Evolutionary conservation across 2,329 filamentous ascomycete genomes (phyloP).

Genomic region (Neonectria hederae): DNA sequence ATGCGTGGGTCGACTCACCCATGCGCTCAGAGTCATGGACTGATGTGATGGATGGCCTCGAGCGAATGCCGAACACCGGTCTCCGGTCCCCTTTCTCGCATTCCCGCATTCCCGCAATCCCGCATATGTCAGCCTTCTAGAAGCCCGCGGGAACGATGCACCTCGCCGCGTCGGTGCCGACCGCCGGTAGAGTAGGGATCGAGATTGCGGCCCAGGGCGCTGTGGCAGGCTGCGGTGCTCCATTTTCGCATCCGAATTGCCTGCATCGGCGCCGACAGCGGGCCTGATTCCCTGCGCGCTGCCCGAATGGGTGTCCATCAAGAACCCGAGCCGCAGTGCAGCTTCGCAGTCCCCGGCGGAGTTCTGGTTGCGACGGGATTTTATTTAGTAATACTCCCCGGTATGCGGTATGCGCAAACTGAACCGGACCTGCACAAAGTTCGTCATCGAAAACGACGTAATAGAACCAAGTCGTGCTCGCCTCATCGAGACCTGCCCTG

Average conservation of each 20-base stretch:
- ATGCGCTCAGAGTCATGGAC: constrained; percentile 2
- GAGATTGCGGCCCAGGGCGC: neutral
- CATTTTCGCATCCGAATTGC: constrained; percentile 30
- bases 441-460: neutral
- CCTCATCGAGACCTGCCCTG: neutral
- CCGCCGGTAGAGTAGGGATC: constrained; percentile 14
- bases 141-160: constrained; percentile 32
- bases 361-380: neutral
- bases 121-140: constrained; percentile 30
- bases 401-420: neutral
- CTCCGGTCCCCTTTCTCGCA: neutral
- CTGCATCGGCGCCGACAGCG: constrained; percentile 36
- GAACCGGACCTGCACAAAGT: neutral
- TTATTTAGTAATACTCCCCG: neutral
- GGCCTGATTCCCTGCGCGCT: neutral
- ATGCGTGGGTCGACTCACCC: neutral
- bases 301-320: constrained; percentile 11
- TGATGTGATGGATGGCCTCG: constrained; percentile 1
- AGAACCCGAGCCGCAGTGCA: neutral
- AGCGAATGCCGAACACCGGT: constrained; percentile 27
- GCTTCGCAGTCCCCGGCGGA: constrained; percentile 4
- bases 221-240: constrained; percentile 5
- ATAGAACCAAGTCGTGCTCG: neutral
- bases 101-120: constrained; percentile 2
- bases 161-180: constrained; percentile 35